A percentile compares a stretch with the other conserved stretches of the same genome.
These are phyloP conservation scores for Heliamphora pulchella DNA, from an alignment of 179 eudicot genomes.

Conservation along the genomic window DNA sequence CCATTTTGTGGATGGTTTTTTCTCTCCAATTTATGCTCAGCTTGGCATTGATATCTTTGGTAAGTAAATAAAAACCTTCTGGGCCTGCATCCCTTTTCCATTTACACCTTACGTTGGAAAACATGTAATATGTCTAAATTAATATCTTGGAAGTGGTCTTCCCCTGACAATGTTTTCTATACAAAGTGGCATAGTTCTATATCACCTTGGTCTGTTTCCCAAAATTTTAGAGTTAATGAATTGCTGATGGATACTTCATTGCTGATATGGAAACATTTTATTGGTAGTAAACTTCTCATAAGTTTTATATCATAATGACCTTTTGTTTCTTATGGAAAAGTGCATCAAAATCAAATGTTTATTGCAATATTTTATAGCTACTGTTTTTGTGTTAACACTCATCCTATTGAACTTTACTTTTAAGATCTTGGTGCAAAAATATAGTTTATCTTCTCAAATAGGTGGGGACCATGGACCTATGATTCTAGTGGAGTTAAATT, in stretches of 20 bases:
- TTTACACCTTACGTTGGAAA: neutral
- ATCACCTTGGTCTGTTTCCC: neutral
- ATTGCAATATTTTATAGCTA: too few species aligned
- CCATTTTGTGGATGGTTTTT: conserved; percentile 67
- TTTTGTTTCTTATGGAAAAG: neutral
- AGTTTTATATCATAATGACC: neutral
- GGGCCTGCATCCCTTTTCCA: neutral
- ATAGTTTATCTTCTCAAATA: neutral
- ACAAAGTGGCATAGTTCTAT: neutral
- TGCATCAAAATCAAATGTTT: neutral
- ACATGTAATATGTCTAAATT: neutral
- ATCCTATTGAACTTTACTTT: neutral
- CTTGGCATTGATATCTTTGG: conserved; percentile 65
- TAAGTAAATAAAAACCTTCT: conserved; percentile 17
- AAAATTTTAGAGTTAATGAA: neutral
- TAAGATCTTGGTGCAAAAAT: conserved; percentile 1
- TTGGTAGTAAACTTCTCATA: neutral
- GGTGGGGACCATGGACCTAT: too few species aligned
- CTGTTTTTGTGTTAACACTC: neutral
- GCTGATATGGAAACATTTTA: neutral
- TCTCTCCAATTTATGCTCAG: conserved; percentile 59
- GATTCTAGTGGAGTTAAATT: neutral
- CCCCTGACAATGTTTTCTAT: neutral
- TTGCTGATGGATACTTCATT: neutral
- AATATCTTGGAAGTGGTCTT: neutral